Percentiles rank a stretch among this genome's conserved stretches.
Evolutionary conservation across 768 basidiomycete species (phyloP).

Genomic region (Tylopilus vinaceipallidus): DNA sequence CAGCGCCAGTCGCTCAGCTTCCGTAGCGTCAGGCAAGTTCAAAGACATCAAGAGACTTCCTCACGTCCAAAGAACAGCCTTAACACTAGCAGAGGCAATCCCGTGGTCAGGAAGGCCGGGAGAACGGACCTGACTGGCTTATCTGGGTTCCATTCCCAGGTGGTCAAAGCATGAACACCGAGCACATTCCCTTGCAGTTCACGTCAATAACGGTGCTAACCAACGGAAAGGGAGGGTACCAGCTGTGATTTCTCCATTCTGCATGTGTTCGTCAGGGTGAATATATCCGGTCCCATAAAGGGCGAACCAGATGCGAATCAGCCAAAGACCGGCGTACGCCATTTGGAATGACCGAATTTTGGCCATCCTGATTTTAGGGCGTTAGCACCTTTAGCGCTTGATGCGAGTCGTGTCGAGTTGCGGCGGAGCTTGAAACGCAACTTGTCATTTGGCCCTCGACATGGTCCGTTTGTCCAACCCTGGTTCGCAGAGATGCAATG

Average conservation of each 20-base stretch:
- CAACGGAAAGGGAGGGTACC: slow-evolving; percentile 23
- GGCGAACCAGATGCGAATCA: slow-evolving; percentile 31
- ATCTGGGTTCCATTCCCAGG: slow-evolving; percentile 40
- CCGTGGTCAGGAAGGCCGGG: slow-evolving; percentile 33
- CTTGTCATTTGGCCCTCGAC: slow-evolving; percentile 13
- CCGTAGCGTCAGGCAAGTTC: slow-evolving; percentile 3
- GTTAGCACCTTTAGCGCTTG: no score
- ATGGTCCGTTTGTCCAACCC: slow-evolving; percentile 28
- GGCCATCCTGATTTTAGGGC: no score
- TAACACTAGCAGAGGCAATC: slow-evolving; percentile 28
- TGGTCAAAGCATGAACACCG: slow-evolving; percentile 25
- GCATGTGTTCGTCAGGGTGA: slow-evolving; percentile 43
- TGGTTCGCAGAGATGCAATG: background rate
- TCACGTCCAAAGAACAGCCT: slow-evolving; percentile 22
- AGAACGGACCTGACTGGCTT: slow-evolving; percentile 37
- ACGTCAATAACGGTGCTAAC: slow-evolving; percentile 6
- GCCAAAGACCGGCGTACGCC: slow-evolving; percentile 25
- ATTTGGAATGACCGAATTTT: slow-evolving; percentile 15
- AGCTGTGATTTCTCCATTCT: slow-evolving; percentile 39
- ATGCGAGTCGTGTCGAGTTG: background rate
- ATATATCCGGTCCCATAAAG: slow-evolving; percentile 37
- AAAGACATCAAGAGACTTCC: slow-evolving; percentile 3
- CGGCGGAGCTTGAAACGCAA: slow-evolving; percentile 29
- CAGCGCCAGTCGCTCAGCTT: slow-evolving; percentile 8
- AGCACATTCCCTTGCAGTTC: slow-evolving; percentile 27